Percentiles rank a stretch among this genome's conserved stretches.
phyloP scores from a whole-genome alignment of 768 basidiomycete species.

The Boletellus emodensis region DNA sequence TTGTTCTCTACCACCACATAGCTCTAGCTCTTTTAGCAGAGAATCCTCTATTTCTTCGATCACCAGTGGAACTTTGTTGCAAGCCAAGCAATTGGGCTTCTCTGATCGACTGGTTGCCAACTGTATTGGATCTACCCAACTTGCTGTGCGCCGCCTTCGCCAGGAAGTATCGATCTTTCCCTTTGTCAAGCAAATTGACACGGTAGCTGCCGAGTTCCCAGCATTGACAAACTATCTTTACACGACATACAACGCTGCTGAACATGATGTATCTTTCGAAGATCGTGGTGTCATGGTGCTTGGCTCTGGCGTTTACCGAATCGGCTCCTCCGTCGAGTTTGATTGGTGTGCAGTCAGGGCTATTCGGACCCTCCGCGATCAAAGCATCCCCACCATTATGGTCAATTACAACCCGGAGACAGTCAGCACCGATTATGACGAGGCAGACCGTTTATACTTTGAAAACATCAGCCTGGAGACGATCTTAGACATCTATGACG shows the following conservation, averaged over 20 bases:
- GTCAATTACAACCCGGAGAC: constrained; percentile 99
- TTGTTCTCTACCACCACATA: background rate
- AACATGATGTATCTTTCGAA: constrained; percentile 85
- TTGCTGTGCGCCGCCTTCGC: constrained; percentile 86
- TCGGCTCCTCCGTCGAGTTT: constrained; percentile 98
- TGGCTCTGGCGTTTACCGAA: constrained; percentile 97
- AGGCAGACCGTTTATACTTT: constrained; percentile 97
- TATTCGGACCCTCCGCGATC: constrained; percentile 92
- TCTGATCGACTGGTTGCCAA: constrained; percentile 87
- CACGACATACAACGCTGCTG: constrained; percentile 94
- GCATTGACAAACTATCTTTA: constrained; percentile 99
- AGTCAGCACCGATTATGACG: constrained; percentile 98
- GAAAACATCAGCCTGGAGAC: constrained; percentile 98
- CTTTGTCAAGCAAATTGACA: constrained; percentile 98
- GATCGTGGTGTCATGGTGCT: constrained; percentile 96
- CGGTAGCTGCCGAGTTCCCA: constrained; percentile 98
- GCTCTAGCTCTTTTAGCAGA: constrained; percentile 34
- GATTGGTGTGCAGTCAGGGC: constrained; percentile 99
- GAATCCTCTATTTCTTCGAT: constrained; percentile 63
- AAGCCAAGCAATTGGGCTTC: constrained; percentile 93
- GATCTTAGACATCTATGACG: constrained; percentile 94
- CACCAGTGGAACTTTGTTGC: constrained; percentile 57
- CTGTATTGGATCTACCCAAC: constrained; percentile 84
- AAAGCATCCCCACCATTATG: constrained; percentile 94
- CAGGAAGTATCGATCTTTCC: constrained; percentile 80